A percentile compares a stretch with the other conserved stretches of the same genome.
Conservation (phyloP, 1,284 basidiomycete species). For the Meira miltonrushii region DNA sequence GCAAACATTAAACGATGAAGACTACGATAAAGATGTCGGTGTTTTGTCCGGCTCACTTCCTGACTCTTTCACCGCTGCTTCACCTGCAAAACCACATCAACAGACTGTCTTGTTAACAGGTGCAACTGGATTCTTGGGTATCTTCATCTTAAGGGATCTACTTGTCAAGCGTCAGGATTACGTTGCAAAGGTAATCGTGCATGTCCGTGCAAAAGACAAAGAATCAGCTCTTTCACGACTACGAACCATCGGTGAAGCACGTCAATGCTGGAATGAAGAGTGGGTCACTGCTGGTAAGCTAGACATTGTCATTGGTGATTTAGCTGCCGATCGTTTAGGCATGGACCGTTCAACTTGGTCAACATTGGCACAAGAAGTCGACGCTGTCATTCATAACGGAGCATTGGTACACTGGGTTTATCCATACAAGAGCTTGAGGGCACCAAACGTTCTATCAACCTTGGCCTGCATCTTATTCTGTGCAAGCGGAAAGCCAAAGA, state of each 20-base stretch:
- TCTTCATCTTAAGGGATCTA: constrained; percentile 81
- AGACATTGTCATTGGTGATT: constrained; percentile 82
- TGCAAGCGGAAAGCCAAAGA: constrained; percentile 68
- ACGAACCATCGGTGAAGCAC: constrained; percentile 69
- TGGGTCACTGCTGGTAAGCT: constrained; percentile 71
- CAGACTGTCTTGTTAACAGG: constrained; percentile 86
- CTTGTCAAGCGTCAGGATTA: constrained; percentile 60
- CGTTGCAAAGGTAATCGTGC: constrained; percentile 82
- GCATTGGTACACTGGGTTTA: constrained; percentile 99
- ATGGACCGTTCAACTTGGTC: constrained; percentile 66
- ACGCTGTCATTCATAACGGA: constrained; percentile 89
- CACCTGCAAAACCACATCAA: constrained; percentile 40
- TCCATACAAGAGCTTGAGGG: constrained; percentile 86
- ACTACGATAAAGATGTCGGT: constrained; percentile 78
- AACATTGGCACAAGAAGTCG: constrained; percentile 67
- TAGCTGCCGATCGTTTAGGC: constrained; percentile 70
- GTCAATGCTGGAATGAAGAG: constrained; percentile 86
- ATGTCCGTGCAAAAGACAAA: constrained; percentile 70
- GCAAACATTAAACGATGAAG: constrained; percentile 50
- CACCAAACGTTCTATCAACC: constrained; percentile 86
- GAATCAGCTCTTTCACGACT: constrained; percentile 69
- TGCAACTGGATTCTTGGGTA: constrained; percentile 93
- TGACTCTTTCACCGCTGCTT: constrained; percentile 19
- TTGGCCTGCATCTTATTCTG: constrained; percentile 77
- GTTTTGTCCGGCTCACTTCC: constrained; percentile 57